Base-by-base conservation (phyloP, 176 grass and related monocot species). In the Bothriochloa decipiens region DNA sequence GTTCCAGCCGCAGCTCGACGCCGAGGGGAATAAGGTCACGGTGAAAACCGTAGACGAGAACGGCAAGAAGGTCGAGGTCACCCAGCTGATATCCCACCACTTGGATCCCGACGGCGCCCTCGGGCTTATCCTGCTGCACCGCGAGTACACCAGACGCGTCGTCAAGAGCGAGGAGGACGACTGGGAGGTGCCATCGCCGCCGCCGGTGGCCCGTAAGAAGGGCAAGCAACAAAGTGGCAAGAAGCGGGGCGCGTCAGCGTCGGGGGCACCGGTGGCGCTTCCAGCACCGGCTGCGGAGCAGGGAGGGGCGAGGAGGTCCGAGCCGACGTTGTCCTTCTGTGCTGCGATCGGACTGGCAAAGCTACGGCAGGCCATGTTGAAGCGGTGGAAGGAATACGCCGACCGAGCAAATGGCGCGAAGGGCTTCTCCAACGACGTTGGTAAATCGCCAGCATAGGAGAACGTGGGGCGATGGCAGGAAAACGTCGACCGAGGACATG, bases 91-190 rank as follows among this genome's bases (percentile, higher is more conserved):
- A 7, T 12, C 3, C 28, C 28, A 81, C 1, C 78, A 80, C 63
- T 23, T 80, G 11, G 11, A 80, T 28, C 11, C 26, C 6, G 63
- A 80, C 18, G 63, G 78, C 9, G 20, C 78, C 0, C 43, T 81
- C 11, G 78, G 78, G 18, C 29, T 81, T 2, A 0, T 81, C 43
- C 45, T 81, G 45, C 64, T 81, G 43, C 78, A 37, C 78, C 27
- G 15, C 28, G 78, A 81, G 78, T 11, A 15, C 16, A 8, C 3
- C 17, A 67, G 15, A 17, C 12, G 17, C 9, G 41, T 10, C 61
- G 25, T 7, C 62, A 20, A 68, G 11, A 6, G 0, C 5, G 77
- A 66, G 8, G 60, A 32, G 8, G 69, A 45, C 1, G 63, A 52
- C 9, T 22, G n/a, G 26, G 0, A 27, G 42, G 7, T 40, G 40